Evolutionary conservation across 441 rosid genomes (phyloP), one percentile per base, ranked within the genome.

Genomic region (Metrosideros polymorpha): DNA sequence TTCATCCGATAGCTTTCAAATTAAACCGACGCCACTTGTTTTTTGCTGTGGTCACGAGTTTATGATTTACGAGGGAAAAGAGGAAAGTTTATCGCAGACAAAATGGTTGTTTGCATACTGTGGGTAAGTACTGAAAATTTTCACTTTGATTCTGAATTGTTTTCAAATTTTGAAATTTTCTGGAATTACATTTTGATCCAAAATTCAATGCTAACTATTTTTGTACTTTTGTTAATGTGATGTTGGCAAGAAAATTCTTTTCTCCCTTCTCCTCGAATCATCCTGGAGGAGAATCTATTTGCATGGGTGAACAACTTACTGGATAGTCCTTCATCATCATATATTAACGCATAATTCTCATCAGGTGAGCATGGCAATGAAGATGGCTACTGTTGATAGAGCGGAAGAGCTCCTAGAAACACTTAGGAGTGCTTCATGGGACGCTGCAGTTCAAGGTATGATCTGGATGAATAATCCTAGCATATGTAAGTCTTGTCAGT

Each of bases 301-400:
- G 76, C 76, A 32, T 8, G 76, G 76, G 24, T 63, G 25, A 63
- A 61, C 24, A 61, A 63, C 22, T 63, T 43, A 8, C 43, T 9
- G 39, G 39, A 32, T 63, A 17, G 71, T 63, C 12, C 6, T 32
- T 17, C 22, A 63, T 63, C 76, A 32, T 32, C 76, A 63, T 12
- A 17, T 8, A 63, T 63, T 32, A 32, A n/a, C n/a, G 42, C 76
- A 63, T 4, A 25, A 32, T 63, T 63, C 76, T 29, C 86, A 84
- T 83, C 88, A 97, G 98, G 97, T 95, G 86, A 95, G 98, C 92
- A 95, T 97, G 99, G 96, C 96, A 84, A 91, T 90, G 89, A 97
- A 97, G 92, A 95, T 97, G 99, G 98, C 98, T 52, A 95, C 98
- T 42, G 94, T 95, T 87, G 95, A 93, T 66, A 95, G 93, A 91